These are phyloP conservation scores for Asterophora parasitica DNA, from an alignment of 768 basidiomycete genomes.

Conservation along the genomic window DNA sequence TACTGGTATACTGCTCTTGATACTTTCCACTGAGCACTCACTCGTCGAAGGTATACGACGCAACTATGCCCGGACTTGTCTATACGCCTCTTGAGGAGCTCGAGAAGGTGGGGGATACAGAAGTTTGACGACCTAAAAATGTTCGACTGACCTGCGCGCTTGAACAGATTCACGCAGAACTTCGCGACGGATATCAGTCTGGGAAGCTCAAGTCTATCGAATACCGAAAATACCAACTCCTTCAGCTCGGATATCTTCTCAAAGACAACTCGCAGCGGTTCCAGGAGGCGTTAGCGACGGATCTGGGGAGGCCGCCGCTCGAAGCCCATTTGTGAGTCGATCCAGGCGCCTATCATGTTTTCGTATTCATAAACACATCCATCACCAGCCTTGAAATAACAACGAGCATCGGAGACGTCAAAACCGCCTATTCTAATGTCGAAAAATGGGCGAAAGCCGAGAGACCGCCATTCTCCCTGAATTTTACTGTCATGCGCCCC, in stretches of 20 bases:
- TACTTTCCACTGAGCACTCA: too few species aligned
- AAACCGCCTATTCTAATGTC: slow-evolving; percentile 54
- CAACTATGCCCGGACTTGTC: slow-evolving; percentile 26
- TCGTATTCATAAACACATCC: not conserved
- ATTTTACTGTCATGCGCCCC: slow-evolving; percentile 56
- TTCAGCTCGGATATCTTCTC: slow-evolving; percentile 68
- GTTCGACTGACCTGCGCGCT: not conserved
- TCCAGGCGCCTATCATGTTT: not conserved
- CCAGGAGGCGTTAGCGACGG: slow-evolving; percentile 50
- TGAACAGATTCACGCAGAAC: slow-evolving; percentile 48
- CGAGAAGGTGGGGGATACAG: slow-evolving; percentile 30
- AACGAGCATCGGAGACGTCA: slow-evolving; percentile 45
- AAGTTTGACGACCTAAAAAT: not conserved
- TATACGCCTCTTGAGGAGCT: slow-evolving; percentile 55
- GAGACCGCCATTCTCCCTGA: slow-evolving; percentile 48
- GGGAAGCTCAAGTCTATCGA: slow-evolving; percentile 64
- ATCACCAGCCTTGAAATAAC: slow-evolving; percentile 57
- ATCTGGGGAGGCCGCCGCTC: slow-evolving; percentile 58
- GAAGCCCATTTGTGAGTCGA: slow-evolving; percentile 49
- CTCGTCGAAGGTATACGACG: not conserved
- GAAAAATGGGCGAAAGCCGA: slow-evolving; percentile 73
- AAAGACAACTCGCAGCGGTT: slow-evolving; percentile 67
- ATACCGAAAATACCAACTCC: slow-evolving; percentile 71
- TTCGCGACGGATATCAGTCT: slow-evolving; percentile 54
- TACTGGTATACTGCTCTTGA: too few species aligned